These are phyloP conservation scores for Polychaeton citri DNA, from an alignment of 2,329 filamentous ascomycete genomes.

Conservation along the genomic window DNA sequence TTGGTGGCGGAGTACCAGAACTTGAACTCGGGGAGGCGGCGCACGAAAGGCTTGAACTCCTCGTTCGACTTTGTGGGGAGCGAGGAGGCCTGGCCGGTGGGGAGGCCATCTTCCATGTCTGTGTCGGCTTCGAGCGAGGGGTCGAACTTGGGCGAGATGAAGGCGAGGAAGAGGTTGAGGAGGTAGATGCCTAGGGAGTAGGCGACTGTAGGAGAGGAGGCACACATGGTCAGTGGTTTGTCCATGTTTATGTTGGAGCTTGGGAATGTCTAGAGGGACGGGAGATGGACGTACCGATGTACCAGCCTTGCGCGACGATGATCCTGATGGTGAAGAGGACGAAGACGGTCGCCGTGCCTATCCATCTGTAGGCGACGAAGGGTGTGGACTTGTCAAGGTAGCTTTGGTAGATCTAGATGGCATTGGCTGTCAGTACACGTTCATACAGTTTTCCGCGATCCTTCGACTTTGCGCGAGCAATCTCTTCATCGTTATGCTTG, in stretches of 20 bases:
- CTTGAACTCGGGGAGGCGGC: constrained; percentile 95
- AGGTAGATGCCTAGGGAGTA: constrained; percentile 98
- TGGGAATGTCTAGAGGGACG: not conserved
- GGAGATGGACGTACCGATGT: constrained; percentile 57
- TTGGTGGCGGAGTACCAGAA: constrained; percentile 97
- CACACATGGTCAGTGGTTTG: constrained; percentile 39
- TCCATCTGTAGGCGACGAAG: constrained; percentile 79
- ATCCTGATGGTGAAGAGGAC: constrained; percentile 79
- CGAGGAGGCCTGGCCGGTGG: constrained; percentile 46
- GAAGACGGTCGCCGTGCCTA: constrained; percentile 63
- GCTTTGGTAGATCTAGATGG: constrained; percentile 72
- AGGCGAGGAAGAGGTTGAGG: constrained; percentile 96
- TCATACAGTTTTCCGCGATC: not conserved
- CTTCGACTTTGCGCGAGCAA: not conserved
- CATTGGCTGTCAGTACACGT: constrained; percentile 1
- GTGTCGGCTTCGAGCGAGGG: constrained; percentile 90
- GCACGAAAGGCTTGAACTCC: constrained; percentile 95
- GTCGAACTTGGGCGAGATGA: constrained; percentile 97
- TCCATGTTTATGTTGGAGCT: not conserved
- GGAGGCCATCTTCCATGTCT: constrained; percentile 78
- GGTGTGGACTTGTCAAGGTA: constrained; percentile 90
- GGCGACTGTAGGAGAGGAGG: constrained; percentile 52
- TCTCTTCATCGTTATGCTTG: not conserved
- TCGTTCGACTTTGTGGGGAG: constrained; percentile 93
- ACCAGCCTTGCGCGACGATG: constrained; percentile 90